A percentile compares a stretch with the other conserved stretches of the same genome.
These are phyloP conservation scores for Ananas comosus DNA, from an alignment of 176 grass and related monocot genomes.

Conservation along the genomic window DNA sequence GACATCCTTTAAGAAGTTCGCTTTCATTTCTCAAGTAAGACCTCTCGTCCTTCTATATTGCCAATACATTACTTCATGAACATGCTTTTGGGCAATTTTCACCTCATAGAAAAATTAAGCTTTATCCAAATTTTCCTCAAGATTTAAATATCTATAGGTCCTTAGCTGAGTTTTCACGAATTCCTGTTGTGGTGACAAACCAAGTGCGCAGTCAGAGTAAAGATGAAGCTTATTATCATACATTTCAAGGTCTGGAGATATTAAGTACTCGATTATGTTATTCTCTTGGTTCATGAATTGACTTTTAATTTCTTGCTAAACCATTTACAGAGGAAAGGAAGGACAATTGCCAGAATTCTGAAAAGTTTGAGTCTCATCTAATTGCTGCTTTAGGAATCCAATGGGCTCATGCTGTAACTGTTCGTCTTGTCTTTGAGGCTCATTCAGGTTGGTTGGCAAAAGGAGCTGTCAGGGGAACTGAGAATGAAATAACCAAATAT, in stretches of 20 bases:
- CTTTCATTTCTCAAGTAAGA: conserved; percentile 98
- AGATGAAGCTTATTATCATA: conserved; percentile 57
- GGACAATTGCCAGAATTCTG: conserved; percentile 17
- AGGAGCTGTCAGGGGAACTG: too few relatives aligned
- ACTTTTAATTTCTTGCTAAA: conserved; percentile 20
- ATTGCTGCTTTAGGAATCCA: conserved; percentile 86
- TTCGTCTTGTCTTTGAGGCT: conserved; percentile 86
- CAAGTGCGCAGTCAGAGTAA: conserved; percentile 85
- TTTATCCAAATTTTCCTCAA: neutral
- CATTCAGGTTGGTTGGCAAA: conserved; percentile 59
- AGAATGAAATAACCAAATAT: too few relatives aligned
- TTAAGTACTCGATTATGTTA: conserved; percentile 9
- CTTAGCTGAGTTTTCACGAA: conserved; percentile 73
- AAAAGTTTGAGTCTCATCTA: conserved; percentile 71
- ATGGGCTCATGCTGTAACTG: conserved; percentile 83
- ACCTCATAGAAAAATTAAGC: neutral
- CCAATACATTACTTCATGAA: neutral
- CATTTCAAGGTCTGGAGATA: conserved; percentile 62
- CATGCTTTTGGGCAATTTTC: neutral
- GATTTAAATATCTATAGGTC: conserved; percentile 32
- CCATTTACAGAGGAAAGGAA: conserved; percentile 40
- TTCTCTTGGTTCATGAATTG: conserved; percentile 1
- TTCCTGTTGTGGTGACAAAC: conserved; percentile 92
- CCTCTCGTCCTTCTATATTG: conserved; percentile 7
- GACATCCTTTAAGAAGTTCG: conserved; percentile 59